phyloP scores from a whole-genome alignment of 306 rosid species.

The Biancaea sappan region DNA sequence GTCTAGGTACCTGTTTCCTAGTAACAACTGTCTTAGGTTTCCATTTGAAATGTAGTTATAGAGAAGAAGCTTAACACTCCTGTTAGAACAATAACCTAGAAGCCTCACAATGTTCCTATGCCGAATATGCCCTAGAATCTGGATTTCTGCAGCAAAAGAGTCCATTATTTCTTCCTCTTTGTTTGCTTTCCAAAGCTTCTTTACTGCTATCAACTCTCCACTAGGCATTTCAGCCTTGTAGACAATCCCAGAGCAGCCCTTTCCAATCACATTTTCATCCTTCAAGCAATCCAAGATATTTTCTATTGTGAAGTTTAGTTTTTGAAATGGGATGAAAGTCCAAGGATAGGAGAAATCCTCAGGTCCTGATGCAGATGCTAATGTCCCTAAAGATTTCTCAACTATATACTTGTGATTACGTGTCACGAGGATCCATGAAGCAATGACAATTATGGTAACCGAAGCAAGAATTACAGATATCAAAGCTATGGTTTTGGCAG shows the following conservation, averaged over 20 bases:
- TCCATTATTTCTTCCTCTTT: constrained; percentile 83
- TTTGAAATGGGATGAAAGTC: constrained; percentile 97
- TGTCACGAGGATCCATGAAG: constrained; percentile 72
- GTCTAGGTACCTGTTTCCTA: constrained; percentile 76
- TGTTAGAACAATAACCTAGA: constrained; percentile 89
- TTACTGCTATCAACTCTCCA: constrained; percentile 88
- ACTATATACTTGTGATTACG: constrained; percentile 58
- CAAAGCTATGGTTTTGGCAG: constrained; percentile 67
- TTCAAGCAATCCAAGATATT: constrained; percentile 88
- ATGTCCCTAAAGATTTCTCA: constrained; percentile 52
- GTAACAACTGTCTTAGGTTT: constrained; percentile 82
- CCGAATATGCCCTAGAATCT: constrained; percentile 94
- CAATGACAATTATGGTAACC: constrained; percentile 60
- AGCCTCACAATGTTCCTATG: constrained; percentile 93
- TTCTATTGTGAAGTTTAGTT: constrained; percentile 75
- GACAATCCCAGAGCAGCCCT: constrained; percentile 90
- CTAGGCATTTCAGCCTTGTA: constrained; percentile 79
- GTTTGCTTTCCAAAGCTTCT: constrained; percentile 92
- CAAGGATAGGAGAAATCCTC: constrained; percentile 99
- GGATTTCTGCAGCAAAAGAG: constrained; percentile 93
- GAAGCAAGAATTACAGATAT: constrained; percentile 62
- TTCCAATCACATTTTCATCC: constrained; percentile 88
- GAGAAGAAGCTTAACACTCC: constrained; percentile 88
- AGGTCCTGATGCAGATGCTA: constrained; percentile 53
- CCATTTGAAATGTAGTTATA: constrained; percentile 93